Evolutionary conservation across 2,329 filamentous ascomycete species (phyloP), one percentile per base, ranked within the genome.

Genomic region (Rutstroemia sp.): DNA sequence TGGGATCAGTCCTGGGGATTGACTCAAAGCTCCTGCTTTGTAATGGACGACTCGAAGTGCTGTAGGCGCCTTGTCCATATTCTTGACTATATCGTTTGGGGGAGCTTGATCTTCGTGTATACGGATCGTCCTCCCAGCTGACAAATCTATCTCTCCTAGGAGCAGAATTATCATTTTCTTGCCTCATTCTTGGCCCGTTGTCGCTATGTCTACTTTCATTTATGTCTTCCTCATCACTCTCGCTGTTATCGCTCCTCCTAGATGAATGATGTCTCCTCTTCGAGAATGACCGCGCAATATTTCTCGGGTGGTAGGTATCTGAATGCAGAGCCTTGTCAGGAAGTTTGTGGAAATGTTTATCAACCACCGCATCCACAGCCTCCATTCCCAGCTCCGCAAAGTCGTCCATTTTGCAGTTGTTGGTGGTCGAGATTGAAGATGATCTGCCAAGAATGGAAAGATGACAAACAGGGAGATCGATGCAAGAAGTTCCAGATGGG

Each of bases 291-390:
- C 14, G 34, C n/a, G 44, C 30, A 41, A 53, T 53, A 37, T 46
- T 44, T 18, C 18, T 10, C 2, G 12, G 23, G 18, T 42, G 45
- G 10, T 42, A 54, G 19, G n/a, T 18, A 19, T 25, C 5, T 1
- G n/a, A 8, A 14, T 16, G 37, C 23, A 37, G 10, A 16, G 23
- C 45, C n/a, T 38, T n/a, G 25, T 64, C 57, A 5, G 59, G 64
- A 4, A 64, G 7, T 49, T 58, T 59, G 18, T 65, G 50, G n/a
- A 60, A 60, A 21, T 62, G 49, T 21, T 59, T 58, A 37, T 62
- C 53, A 14, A 57, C 46, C 2, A 57, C 5, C 30, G 53, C 52
- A 38, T 61, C 52, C 18, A 46, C n/a, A 7, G 46, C 58, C 19
- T 41, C 42, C 10, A 42, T 41, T 3, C 23, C 45, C 5, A 54